These are phyloP conservation scores for Mucor lusitanicus DNA, from an alignment of 371 early-diverging fungal species.

Conservation along the genomic window DNA sequence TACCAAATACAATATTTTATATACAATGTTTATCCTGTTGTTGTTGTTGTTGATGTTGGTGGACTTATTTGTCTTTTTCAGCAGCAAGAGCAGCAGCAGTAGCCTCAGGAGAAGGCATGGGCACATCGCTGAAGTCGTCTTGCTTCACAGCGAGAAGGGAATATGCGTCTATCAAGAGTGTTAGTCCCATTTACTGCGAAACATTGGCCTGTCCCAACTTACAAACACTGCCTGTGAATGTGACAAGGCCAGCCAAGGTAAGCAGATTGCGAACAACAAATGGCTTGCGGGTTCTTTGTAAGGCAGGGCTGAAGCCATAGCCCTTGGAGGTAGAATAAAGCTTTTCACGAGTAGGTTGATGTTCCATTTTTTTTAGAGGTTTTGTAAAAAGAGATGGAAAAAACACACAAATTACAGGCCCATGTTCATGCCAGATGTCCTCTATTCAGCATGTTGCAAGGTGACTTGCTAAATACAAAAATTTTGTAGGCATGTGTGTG, in stretches of 20 bases:
- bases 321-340: constrained; percentile 50
- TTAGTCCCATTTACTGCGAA: neutral
- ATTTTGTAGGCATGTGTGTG: neutral
- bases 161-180: constrained; percentile 42
- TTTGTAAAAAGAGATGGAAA: constrained; percentile 1
- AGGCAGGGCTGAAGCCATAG: constrained; percentile 55
- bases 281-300: constrained; percentile 58
- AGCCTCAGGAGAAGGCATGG: constrained; percentile 40
- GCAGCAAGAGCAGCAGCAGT: constrained; percentile 39
- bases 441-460: neutral
- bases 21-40: neutral
- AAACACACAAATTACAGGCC: neutral
- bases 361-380: constrained; percentile 18
- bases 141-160: constrained; percentile 61
- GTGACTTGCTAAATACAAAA: neutral
- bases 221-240: constrained; percentile 60
- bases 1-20: constrained; percentile 2
- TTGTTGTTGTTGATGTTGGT: neutral
- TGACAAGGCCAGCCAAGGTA: constrained; percentile 47
- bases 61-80: constrained; percentile 13
- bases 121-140: constrained; percentile 64
- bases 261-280: constrained; percentile 47
- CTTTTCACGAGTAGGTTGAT: constrained; percentile 41
- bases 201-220: constrained; percentile 17
- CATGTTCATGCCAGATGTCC: neutral